Percentiles rank a stretch among this genome's conserved stretches.
Conservation (phyloP, 495 filamentous ascomycete genomes). For the Apiosordaria backusii region DNA sequence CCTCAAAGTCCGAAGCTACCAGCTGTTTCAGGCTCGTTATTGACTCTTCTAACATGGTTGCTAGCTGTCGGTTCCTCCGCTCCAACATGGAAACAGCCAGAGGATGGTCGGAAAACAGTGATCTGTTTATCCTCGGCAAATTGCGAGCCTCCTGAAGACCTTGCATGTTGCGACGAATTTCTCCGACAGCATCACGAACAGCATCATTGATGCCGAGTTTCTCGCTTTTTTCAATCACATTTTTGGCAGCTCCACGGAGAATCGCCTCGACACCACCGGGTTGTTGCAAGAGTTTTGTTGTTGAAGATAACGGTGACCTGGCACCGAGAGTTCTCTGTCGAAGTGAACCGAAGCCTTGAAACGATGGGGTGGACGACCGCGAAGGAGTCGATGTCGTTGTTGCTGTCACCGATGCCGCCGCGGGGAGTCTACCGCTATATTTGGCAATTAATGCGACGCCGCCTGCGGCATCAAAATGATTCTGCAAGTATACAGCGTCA, state of each 20-base stretch:
- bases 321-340: constrained; percentile 36
- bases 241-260: constrained; percentile 80
- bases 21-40: constrained; percentile 61
- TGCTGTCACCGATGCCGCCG: constrained; percentile 36
- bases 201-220: constrained; percentile 86
- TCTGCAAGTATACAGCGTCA: constrained; percentile 81
- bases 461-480: constrained; percentile 68
- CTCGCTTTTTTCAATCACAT: constrained; percentile 77
- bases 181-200: constrained; percentile 81
- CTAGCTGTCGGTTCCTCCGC: constrained; percentile 67
- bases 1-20: constrained; percentile 36
- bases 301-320: constrained; percentile 51
- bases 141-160: constrained; percentile 42
- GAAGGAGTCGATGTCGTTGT: constrained; percentile 38
- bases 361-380: constrained; percentile 32
- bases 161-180: constrained; percentile 57
- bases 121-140: constrained; percentile 29
- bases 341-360: constrained; percentile 30
- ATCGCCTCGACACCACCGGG: constrained; percentile 68
- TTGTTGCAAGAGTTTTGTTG: constrained; percentile 58
- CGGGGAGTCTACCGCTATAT: constrained; percentile 69
- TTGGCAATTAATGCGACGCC: constrained; percentile 74
- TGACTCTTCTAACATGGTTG: constrained; percentile 66
- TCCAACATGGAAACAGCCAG: constrained; percentile 53
- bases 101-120: constrained; percentile 20